Percentiles rank a stretch among this genome's conserved stretches.
phyloP scores from a whole-genome alignment of 129 eudicot species.

The Tanacetum coccineum region DNA sequence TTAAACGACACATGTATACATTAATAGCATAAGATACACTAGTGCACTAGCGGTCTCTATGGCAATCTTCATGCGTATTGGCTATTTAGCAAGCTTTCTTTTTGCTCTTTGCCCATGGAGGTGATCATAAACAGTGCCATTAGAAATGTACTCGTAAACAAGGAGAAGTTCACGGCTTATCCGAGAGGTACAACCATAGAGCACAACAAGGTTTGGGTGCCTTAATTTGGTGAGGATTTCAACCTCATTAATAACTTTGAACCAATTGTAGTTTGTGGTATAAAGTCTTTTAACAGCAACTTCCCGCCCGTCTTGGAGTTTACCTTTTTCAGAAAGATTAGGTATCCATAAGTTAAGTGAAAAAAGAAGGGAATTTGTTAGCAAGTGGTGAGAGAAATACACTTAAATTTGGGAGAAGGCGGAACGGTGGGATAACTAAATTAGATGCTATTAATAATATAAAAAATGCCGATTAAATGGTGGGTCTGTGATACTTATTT shows the following conservation, averaged over 20 bases:
- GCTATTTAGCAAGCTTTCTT: constrained; percentile 44
- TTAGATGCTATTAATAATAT: no score
- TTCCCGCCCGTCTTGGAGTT: constrained; percentile 69
- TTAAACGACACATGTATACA: constrained; percentile 56
- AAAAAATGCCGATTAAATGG: background rate
- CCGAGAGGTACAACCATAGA: constrained; percentile 70
- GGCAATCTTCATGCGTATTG: constrained; percentile 64
- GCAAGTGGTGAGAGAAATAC: no score
- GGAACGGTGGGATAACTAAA: no score
- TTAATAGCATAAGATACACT: constrained; percentile 67
- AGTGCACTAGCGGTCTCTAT: constrained; percentile 74
- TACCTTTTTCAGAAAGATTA: constrained; percentile 40
- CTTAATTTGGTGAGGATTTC: constrained; percentile 49
- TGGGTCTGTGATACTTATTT: background rate
- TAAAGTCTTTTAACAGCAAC: constrained; percentile 78
- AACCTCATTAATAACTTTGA: constrained; percentile 65
- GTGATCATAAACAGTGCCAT: constrained; percentile 67
- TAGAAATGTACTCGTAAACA: constrained; percentile 49
- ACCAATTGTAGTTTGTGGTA: constrained; percentile 54
- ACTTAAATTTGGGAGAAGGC: no score
- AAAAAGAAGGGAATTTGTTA: no score
- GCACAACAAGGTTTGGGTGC: constrained; percentile 63
- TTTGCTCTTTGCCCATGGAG: constrained; percentile 57
- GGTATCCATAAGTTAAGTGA: background rate
- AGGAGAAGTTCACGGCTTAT: constrained; percentile 60